These are phyloP conservation scores for Trametes gibbosa DNA, from an alignment of 768 basidiomycete genomes.

Conservation along the genomic window DNA sequence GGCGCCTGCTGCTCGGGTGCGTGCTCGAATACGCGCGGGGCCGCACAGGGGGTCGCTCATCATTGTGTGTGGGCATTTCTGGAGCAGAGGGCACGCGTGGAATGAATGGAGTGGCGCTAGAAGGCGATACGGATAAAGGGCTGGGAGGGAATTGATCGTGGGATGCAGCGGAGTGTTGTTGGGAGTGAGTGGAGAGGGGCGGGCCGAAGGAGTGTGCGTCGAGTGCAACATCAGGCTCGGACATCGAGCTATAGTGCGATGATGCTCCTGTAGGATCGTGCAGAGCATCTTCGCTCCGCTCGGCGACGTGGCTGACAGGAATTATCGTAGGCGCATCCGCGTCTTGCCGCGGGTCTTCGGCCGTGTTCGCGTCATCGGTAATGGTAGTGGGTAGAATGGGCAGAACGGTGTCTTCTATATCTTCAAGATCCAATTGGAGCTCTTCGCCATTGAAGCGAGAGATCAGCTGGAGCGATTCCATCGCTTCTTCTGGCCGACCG, in stretches of 20 bases:
- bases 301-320: neutral
- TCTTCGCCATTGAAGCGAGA: constrained; percentile 82
- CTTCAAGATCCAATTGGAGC: constrained; percentile 62
- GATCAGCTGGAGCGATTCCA: constrained; percentile 80
- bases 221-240: constrained; percentile 25
- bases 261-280: constrained; percentile 11
- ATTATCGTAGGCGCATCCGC: neutral
- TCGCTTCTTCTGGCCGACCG: constrained; percentile 79
- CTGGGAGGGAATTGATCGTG: neutral
- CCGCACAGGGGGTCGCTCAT: neutral
- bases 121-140: neutral
- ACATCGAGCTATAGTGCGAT: constrained; percentile 28
- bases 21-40: constrained; percentile 3
- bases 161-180: neutral
- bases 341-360: neutral
- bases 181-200: constrained; percentile 13
- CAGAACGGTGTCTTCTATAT: constrained; percentile 54
- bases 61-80: neutral
- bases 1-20: neutral
- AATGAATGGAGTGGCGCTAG: neutral
- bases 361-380: neutral
- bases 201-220: constrained; percentile 28
- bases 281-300: constrained; percentile 17
- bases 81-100: neutral
- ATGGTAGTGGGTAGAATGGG: constrained; percentile 5